phyloP scores from a whole-genome alignment of 345 rosid species.

The Geranium rotundifolium region DNA sequence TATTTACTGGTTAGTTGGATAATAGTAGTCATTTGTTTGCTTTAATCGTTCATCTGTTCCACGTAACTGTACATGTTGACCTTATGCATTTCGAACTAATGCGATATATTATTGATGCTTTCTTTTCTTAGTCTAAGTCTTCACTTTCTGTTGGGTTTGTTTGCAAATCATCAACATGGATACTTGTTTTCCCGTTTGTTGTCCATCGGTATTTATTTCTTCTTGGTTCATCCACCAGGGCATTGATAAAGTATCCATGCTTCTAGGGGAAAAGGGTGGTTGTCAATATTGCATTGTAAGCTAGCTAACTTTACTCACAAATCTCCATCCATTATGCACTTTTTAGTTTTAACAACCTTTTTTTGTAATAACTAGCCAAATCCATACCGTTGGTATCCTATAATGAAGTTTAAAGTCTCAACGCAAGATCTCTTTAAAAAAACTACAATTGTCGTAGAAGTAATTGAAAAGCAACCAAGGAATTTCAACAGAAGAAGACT shows the following conservation, averaged over 20 bases:
- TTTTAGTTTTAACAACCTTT: conserved; percentile 5
- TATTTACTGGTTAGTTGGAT: too few relatives aligned
- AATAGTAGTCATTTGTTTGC: too few relatives aligned
- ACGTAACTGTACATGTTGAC: too few relatives aligned
- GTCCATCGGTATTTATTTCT: conserved; percentile 4
- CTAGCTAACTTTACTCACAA: conserved; percentile 4
- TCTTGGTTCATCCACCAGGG: conserved; percentile 31
- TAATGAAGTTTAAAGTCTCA: conserved; percentile 61
- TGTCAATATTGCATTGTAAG: conserved; percentile 84
- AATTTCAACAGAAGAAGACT: conserved; percentile 16
- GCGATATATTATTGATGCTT: too few relatives aligned
- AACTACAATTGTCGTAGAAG: conserved; percentile 54
- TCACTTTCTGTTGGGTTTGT: too few relatives aligned
- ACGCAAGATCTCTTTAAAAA: conserved; percentile 43
- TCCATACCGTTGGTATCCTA: conserved; percentile 48
- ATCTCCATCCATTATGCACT: conserved; percentile 6
- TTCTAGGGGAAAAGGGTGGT: conserved; percentile 19
- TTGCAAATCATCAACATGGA: too few relatives aligned
- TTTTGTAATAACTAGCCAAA: conserved; percentile 23
- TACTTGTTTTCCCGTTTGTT: too few relatives aligned
- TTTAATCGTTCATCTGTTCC: too few relatives aligned
- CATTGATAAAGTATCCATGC: conserved; percentile 14
- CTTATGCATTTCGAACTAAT: too few relatives aligned
- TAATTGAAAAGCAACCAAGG: conserved; percentile 24
- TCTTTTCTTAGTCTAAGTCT: too few relatives aligned